Evolutionary conservation across 768 basidiomycete genomes (phyloP).

Genomic region (Chalciporus chontae): DNA sequence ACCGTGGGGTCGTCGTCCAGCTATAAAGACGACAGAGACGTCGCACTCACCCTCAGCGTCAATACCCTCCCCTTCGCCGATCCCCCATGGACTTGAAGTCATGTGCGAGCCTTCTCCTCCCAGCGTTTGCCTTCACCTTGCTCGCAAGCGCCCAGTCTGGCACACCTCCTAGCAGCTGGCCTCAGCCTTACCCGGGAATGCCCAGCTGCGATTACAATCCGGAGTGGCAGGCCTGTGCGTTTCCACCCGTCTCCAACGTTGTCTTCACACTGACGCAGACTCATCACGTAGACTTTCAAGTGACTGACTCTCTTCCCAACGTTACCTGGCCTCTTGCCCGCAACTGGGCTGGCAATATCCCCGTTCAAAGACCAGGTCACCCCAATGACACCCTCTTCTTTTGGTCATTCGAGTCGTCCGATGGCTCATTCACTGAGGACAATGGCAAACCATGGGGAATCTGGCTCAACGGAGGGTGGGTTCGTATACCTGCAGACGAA

Average conservation of each 20-base stretch:
- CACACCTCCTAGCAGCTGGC: conserved; percentile 32
- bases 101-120: conserved; percentile 5
- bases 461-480: conserved; percentile 72
- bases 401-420: conserved; percentile 54
- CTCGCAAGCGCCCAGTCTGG: conserved; percentile 22
- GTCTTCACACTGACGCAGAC: neutral
- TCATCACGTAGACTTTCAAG: conserved; percentile 50
- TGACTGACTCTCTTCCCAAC: conserved; percentile 54
- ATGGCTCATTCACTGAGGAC: conserved; percentile 50
- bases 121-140: conserved; percentile 1
- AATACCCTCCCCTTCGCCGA: conserved; percentile 3
- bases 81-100: conserved; percentile 20
- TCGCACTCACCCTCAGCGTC: too few species aligned
- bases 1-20: too few species aligned
- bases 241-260: neutral
- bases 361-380: conserved; percentile 54
- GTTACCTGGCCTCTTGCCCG: conserved; percentile 50
- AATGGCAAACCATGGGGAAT: conserved; percentile 63
- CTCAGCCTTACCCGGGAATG: conserved; percentile 42
- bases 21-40: conserved; percentile 5
- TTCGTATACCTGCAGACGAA: neutral
- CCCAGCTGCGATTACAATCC: conserved; percentile 47
- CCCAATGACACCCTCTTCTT: conserved; percentile 68
- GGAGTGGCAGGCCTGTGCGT: conserved; percentile 61
- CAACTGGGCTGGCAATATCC: conserved; percentile 64